phyloP scores from a whole-genome alignment of 192 early-diverging fungal genomes.

The Polychytrium aggregatum region DNA sequence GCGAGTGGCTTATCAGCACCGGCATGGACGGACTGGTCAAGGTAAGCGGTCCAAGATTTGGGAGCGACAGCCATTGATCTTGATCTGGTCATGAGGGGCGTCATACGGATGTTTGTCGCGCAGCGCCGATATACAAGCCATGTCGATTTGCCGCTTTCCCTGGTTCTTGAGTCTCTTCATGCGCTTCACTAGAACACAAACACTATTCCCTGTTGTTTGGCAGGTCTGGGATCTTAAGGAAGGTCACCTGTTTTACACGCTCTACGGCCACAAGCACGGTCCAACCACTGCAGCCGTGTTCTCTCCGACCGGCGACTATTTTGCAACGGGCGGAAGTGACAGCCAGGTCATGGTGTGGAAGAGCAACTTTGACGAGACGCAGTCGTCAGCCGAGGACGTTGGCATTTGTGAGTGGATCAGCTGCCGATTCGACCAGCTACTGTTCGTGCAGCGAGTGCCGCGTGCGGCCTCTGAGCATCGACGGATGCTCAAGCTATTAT shows the following conservation, averaged over 20 bases:
- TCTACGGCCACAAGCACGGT: constrained; percentile 46
- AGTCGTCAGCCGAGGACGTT: constrained; percentile 2
- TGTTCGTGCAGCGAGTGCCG: not conserved
- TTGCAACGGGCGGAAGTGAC: constrained; percentile 48
- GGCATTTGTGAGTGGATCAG: not conserved
- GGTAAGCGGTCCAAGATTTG: constrained; percentile 7
- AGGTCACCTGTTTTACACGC: constrained; percentile 50
- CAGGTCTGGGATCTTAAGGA: constrained; percentile 53
- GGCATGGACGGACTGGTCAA: constrained; percentile 46
- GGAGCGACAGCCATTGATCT: not conserved
- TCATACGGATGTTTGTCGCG: too few relatives aligned
- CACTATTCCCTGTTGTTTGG: too few relatives aligned
- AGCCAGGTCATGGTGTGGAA: constrained; percentile 51
- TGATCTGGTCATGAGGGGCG: too few relatives aligned
- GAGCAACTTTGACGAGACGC: constrained; percentile 33
- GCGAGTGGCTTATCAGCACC: constrained; percentile 43
- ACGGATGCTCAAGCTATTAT: too few relatives aligned
- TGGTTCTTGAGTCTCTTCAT: too few relatives aligned
- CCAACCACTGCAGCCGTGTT: constrained; percentile 45
- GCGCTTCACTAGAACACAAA: too few relatives aligned
- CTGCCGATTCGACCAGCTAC: not conserved
- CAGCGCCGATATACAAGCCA: too few relatives aligned
- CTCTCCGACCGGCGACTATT: constrained; percentile 39
- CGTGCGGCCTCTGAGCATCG: too few relatives aligned
- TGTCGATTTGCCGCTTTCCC: too few relatives aligned